Percentiles rank a stretch among this genome's conserved stretches.
These are phyloP conservation scores for Quercus dentata DNA, from an alignment of 306 rosid genomes.

Conservation along the genomic window DNA sequence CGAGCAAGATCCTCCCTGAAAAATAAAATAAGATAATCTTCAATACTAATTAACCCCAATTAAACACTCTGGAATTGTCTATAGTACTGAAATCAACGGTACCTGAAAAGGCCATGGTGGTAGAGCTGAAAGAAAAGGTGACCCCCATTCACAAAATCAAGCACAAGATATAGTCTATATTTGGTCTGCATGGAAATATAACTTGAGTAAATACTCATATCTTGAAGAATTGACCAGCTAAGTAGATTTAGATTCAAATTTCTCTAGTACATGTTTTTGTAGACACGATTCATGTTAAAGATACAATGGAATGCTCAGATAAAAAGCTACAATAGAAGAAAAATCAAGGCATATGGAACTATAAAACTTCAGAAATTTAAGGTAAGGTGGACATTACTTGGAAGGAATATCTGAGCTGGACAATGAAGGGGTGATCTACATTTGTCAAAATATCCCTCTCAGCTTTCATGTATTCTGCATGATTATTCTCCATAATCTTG, in stretches of 20 bases:
- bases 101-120: conserved; percentile 96
- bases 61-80: conserved; percentile 8
- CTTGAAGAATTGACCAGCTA: background rate
- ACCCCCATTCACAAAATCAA: conserved; percentile 94
- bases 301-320: background rate
- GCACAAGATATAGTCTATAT: conserved; percentile 87
- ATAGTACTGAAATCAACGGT: conserved; percentile 6
- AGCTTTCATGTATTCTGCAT: conserved; percentile 95
- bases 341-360: background rate
- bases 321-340: background rate
- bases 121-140: conserved; percentile 98
- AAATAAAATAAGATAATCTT: conserved; percentile 9
- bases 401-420: conserved; percentile 93
- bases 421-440: conserved; percentile 81
- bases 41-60: conserved; percentile 3
- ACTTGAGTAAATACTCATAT: background rate
- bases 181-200: conserved; percentile 62
- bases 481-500: conserved; percentile 94
- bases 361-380: background rate
- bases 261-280: background rate
- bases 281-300: background rate
- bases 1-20: conserved; percentile 96
- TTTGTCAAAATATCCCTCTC: conserved; percentile 89
- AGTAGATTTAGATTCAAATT: background rate
- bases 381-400: conserved; percentile 50